phyloP scores from a whole-genome alignment of 495 filamentous ascomycete species.

The Parathielavia hyrcaniae region DNA sequence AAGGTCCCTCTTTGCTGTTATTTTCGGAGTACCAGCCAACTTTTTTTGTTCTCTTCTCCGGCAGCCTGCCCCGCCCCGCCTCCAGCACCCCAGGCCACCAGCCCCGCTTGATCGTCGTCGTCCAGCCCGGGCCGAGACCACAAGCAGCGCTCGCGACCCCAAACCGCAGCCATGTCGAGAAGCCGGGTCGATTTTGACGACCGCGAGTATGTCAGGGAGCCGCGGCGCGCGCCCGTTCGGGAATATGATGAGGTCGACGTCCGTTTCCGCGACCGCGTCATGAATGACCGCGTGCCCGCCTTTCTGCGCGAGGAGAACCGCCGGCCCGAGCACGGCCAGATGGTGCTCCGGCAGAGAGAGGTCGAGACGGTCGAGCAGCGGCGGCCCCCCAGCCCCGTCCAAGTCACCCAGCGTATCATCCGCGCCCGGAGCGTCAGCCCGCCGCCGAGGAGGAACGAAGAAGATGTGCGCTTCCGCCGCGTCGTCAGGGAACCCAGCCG shows the following conservation, averaged over 20 bases:
- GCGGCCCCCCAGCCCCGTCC: slow-evolving; percentile 39
- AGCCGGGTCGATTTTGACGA: slow-evolving; percentile 40
- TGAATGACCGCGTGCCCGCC: slow-evolving; percentile 36
- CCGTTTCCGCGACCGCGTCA: slow-evolving; percentile 34
- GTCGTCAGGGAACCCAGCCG: slow-evolving; percentile 30
- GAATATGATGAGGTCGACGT: slow-evolving; percentile 37
- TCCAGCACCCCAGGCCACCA: neutral
- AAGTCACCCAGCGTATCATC: slow-evolving; percentile 33
- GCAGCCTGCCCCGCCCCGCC: neutral
- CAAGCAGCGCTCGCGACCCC: slow-evolving; percentile 4
- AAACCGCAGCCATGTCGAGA: slow-evolving; percentile 27
- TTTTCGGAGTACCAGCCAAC: slow-evolving; percentile 1
- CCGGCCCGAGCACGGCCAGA: slow-evolving; percentile 34
- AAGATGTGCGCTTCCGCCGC: slow-evolving; percentile 28
- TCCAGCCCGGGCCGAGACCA: slow-evolving; percentile 6
- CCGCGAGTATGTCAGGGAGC: slow-evolving; percentile 38
- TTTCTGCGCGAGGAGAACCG: slow-evolving; percentile 39
- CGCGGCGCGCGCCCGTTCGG: slow-evolving; percentile 29
- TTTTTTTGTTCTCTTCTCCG: neutral
- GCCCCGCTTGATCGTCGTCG: slow-evolving; percentile 14
- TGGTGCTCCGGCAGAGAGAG: slow-evolving; percentile 44
- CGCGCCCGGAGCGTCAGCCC: slow-evolving; percentile 36
- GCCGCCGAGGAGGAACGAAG: slow-evolving; percentile 23
- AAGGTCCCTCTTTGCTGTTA: neutral
- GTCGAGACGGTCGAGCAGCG: slow-evolving; percentile 41